Percentiles rank a stretch among this genome's conserved stretches.
phyloP scores from a whole-genome alignment of 176 grass and related monocot species.

The Neostapfia colusana region DNA sequence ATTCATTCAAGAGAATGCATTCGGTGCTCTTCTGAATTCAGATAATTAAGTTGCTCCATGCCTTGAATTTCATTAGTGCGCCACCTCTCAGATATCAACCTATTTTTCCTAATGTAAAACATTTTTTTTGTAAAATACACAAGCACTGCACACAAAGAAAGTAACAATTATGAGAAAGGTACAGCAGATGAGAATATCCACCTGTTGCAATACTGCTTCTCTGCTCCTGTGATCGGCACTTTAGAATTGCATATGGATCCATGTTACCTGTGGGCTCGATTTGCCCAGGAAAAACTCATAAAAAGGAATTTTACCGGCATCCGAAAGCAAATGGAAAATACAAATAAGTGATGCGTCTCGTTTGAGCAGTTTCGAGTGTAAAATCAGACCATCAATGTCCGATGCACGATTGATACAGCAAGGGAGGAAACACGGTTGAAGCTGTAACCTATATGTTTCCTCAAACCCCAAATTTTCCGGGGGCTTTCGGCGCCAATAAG shows the following conservation, averaged over 20 bases:
- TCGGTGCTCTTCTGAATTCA: background rate
- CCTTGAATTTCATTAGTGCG: background rate
- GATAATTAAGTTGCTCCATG: background rate
- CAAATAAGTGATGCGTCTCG: background rate
- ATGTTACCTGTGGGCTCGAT: constrained; percentile 60
- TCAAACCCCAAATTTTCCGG: background rate
- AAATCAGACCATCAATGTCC: background rate
- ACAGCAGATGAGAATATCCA: constrained; percentile 21
- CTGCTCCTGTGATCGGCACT: constrained; percentile 85
- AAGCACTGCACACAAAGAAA: background rate
- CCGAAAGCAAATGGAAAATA: background rate
- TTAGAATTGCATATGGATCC: constrained; percentile 83
- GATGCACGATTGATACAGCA: background rate
- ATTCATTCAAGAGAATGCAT: background rate
- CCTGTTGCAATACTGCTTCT: constrained; percentile 81
- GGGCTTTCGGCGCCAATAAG: background rate
- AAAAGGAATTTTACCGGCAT: background rate
- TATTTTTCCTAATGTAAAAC: background rate
- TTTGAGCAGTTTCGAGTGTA: background rate
- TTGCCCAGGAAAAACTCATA: background rate
- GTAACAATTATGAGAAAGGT: background rate
- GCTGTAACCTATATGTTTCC: background rate
- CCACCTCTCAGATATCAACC: background rate
- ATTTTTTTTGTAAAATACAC: background rate
- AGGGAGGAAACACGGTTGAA: background rate